Evolutionary conservation across 1,284 basidiomycete species (phyloP), one percentile per base, ranked within the genome.

Genomic region (Bondarzewia mesenterica): DNA sequence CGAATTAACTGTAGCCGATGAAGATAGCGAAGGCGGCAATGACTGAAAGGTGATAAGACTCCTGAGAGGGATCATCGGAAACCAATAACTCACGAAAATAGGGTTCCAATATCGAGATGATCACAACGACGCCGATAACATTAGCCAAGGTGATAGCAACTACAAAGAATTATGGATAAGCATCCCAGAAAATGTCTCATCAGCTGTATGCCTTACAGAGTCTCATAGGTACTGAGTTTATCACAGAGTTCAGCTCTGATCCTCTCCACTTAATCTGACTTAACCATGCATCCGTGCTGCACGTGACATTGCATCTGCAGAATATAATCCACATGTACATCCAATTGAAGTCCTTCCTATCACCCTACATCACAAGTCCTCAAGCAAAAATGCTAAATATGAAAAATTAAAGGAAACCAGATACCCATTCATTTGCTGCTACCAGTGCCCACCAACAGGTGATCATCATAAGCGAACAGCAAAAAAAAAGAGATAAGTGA

Each of bases 81-180:
- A 18, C 21, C 8, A 40, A 5, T 18, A 40, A 22, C 38, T 18
- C 20, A 40, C 38, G 71, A 73, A 93, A 93, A 78, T 86, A 93
- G 1, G 89, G 92, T 25, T 89, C 66, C 52, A 93, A 66, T 52
- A 91, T 83, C 5, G 80, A 75, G 49, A 93, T 81, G 51, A 94
- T 63, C 59, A 93, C 81, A 59, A 92, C 74, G 2, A 88, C 82
- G 26, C 88, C 86, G 12, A 85, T 35, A 40, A 90, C 85, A 45
- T 71, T 72, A 2, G 80, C 78, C 2, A 77, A 55, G 0, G 88
- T 90, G n/a, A 61, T 69, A 49, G 75, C 66, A 45, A 90, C 72
- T 80, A 89, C 88, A 90, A 59, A 92, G 65, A 3, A 4, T 40
- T 40, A 18, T 16, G 5, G 20, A 18, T 40, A 40, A 15, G 8